These are phyloP conservation scores for Suhomyces canberraensis DNA, from an alignment of 805 yeast genomes.

Conservation along the genomic window DNA sequence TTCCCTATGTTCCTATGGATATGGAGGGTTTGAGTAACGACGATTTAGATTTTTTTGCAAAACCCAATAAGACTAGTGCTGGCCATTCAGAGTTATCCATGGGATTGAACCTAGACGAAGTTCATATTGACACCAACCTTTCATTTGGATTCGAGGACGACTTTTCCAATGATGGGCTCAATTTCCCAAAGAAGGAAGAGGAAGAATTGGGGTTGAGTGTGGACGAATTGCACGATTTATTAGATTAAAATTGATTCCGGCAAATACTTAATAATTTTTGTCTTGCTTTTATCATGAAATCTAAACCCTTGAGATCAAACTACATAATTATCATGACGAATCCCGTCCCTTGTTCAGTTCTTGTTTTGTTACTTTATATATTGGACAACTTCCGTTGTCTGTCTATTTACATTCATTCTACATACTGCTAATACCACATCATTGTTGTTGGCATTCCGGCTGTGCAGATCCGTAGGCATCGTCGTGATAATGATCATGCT, in stretches of 20 bases:
- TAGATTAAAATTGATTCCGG: constrained; percentile 28
- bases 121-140: constrained; percentile 7
- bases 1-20: constrained; percentile 45
- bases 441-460: constrained; percentile 38
- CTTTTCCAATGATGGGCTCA: constrained; percentile 7
- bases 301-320: too few species aligned
- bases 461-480: constrained; percentile 17
- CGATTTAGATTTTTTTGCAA: constrained; percentile 21
- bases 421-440: constrained; percentile 9
- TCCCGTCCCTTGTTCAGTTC: too few species aligned
- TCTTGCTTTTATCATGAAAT: not conserved
- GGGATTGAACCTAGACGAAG: constrained; percentile 12
- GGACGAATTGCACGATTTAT: constrained; percentile 33
- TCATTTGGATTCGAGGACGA: constrained; percentile 10
- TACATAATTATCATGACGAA: too few species aligned
- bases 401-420: constrained; percentile 5
- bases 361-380: not conserved
- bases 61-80: constrained; percentile 13
- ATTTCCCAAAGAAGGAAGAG: constrained; percentile 3
- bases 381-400: too few species aligned
- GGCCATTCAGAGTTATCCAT: constrained; percentile 7
- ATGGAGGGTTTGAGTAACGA: constrained; percentile 37
- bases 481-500: constrained; percentile 11
- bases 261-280: not conserved
- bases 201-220: constrained; percentile 29